Conservation (phyloP, 2,329 filamentous ascomycete genomes). For the Penicillium sp. region DNA sequence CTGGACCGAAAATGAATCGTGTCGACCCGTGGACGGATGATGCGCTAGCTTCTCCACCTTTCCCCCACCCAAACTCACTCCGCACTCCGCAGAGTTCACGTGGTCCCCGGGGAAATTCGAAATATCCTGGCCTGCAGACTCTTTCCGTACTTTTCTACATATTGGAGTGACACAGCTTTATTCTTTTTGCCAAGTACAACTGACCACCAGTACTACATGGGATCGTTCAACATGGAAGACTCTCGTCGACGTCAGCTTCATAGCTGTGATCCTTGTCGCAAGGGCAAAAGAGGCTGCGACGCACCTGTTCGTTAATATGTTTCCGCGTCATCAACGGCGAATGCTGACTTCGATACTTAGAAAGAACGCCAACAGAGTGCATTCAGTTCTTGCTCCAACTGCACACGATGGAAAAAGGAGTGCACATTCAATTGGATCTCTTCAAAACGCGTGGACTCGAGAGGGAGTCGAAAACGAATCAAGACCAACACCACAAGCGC, state of each 20-base stretch:
- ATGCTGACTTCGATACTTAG: constrained; percentile 1
- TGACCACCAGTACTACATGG: neutral
- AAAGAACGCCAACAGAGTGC: constrained; percentile 14
- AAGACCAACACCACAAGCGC: neutral
- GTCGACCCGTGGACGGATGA: neutral
- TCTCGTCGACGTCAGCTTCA: constrained; percentile 27
- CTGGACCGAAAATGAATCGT: neutral
- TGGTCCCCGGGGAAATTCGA: neutral
- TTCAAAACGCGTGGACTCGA: constrained; percentile 22
- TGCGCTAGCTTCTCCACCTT: neutral
- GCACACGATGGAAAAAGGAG: constrained; percentile 46
- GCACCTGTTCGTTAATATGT: constrained; percentile 26
- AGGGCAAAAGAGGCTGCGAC: constrained; percentile 49
- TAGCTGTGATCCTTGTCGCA: constrained; percentile 50
- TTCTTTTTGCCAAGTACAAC: no score
- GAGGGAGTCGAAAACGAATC: constrained; percentile 4
- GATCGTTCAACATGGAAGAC: constrained; percentile 11
- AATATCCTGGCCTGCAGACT: neutral
- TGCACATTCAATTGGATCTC: constrained; percentile 49
- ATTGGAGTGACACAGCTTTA: neutral
- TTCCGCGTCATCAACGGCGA: no score
- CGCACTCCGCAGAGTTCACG: neutral
- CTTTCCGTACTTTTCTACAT: neutral
- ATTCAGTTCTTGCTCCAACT: constrained; percentile 41
- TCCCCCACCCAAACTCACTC: neutral